A percentile compares a stretch with the other conserved stretches of the same genome.
phyloP scores from a whole-genome alignment of 2,329 filamentous ascomycete species.

The Penicillium polonicum region DNA sequence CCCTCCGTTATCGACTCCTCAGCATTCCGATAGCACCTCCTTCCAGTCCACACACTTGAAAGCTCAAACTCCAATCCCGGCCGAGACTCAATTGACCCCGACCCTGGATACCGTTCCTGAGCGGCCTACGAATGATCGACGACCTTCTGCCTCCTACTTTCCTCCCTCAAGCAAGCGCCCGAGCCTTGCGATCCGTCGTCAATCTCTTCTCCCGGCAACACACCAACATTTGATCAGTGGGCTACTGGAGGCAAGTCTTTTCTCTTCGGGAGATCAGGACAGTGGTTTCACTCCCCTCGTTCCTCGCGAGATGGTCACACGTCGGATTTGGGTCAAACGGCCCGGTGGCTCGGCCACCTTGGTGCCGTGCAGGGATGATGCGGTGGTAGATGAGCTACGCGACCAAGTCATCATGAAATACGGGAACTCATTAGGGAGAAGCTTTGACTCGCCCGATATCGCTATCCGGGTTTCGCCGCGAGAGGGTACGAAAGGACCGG shows the following conservation, averaged over 20 bases:
- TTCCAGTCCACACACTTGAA: conserved; percentile 21
- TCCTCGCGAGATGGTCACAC: conserved; percentile 38
- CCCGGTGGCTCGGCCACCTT: conserved; percentile 82
- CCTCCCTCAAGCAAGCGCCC: conserved; percentile 32
- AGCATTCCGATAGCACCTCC: conserved; percentile 24
- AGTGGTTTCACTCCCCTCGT: conserved; percentile 19
- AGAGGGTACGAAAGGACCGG: conserved; percentile 49
- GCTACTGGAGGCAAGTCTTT: conserved; percentile 31
- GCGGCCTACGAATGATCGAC: conserved; percentile 15
- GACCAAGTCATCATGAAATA: conserved; percentile 93
- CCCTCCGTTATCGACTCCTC: conserved; percentile 21
- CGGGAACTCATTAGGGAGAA: conserved; percentile 82
- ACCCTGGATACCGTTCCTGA: conserved; percentile 33
- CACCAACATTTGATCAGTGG: conserved; percentile 41
- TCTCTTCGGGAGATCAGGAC: conserved; percentile 25
- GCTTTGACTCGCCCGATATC: conserved; percentile 88
- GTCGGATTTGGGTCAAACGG: conserved; percentile 94
- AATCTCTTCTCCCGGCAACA: conserved; percentile 42
- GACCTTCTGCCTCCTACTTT: conserved; percentile 13
- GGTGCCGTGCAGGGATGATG: conserved; percentile 80
- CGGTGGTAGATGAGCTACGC: conserved; percentile 90
- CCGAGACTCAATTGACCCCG: conserved; percentile 26
- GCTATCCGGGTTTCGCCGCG: conserved; percentile 74
- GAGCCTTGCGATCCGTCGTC: conserved; percentile 36
- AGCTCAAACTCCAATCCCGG: conserved; percentile 17